Base-by-base conservation (phyloP, 1,139 yeast genomes). In the Pichia inconspicua region DNA sequence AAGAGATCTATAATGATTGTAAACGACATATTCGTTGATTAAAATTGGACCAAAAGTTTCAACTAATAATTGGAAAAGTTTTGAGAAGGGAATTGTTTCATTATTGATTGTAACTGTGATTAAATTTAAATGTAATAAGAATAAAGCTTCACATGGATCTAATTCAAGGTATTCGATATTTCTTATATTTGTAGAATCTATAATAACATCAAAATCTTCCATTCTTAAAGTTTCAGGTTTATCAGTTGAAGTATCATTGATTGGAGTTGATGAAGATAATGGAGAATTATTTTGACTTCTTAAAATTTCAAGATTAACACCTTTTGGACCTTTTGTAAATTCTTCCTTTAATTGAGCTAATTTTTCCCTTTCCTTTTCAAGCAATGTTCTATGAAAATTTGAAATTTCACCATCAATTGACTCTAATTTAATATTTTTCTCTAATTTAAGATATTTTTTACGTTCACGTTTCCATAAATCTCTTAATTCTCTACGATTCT, bases 1-100 rank as follows among this genome's bases (percentile, higher is more conserved):
- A 34, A 80, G 73, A 0, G 96, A 80, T 47, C 96, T 73, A 65
- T 81, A 90, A 62, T 89, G 90, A 61, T 89, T 95, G 60, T 90
- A 92, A 0, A 78, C 92, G 6, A 80, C 81, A 60, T 86, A 92
- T 42, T 77, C 73, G 2, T 75, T 48, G 3, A 80, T 62, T 57
- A 82, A 79, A 66, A 14, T 45, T 12, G n/a, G 46, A 17, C 58
- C 61, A 41, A 44, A 44, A 14, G 41, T 44, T 19, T 54, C 46
- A 45, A 55, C 52, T 57, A 70, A 53, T 64, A 67, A 10, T 31
- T 54, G 47, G 44, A 76, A 70, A 5, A 76, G 54, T 5, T 47
- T 30, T n/a, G 42, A 35, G 9, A 48, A 34, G 10, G 28, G 25
- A 14, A 50, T 27, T n/a, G 25, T 36, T n/a, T 43, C 34, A 32